Percentiles rank a stretch among this genome's conserved stretches.
These are phyloP conservation scores for Mycena latifolia DNA, from an alignment of 768 basidiomycete genomes.

Conservation along the genomic window DNA sequence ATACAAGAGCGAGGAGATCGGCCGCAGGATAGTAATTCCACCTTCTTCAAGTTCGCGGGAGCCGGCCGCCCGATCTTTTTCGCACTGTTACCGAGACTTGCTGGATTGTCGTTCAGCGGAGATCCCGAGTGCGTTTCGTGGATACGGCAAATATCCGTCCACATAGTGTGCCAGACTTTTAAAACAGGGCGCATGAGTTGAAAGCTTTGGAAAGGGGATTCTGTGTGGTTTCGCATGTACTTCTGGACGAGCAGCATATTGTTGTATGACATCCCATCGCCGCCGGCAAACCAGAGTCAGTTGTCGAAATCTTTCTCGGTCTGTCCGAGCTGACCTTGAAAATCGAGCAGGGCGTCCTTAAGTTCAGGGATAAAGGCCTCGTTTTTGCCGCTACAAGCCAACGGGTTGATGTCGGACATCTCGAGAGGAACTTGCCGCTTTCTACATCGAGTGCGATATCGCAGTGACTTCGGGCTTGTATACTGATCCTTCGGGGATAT, in stretches of 20 bases:
- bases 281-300: conserved; percentile 43
- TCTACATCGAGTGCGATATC: background rate
- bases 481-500: background rate
- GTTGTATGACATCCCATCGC: too few species aligned
- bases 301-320: conserved; percentile 35
- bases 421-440: background rate
- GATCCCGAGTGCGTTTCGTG: conserved; percentile 40
- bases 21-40: conserved; percentile 41
- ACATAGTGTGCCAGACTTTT: conserved; percentile 49
- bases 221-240: conserved; percentile 13
- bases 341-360: conserved; percentile 7
- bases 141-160: conserved; percentile 45
- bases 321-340: conserved; percentile 37
- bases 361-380: background rate
- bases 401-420: background rate
- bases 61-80: conserved; percentile 35
- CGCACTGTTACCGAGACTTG: conserved; percentile 36
- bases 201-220: conserved; percentile 38
- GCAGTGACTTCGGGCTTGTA: background rate
- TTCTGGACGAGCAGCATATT: conserved; percentile 10
- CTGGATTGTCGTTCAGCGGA: conserved; percentile 33
- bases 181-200: conserved; percentile 36
- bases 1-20: conserved; percentile 35
- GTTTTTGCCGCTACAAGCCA: conserved; percentile 7
- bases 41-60: conserved; percentile 41